Evolutionary conservation across 306 rosid genomes (phyloP), one percentile per base, ranked within the genome.

Genomic region (Aeschynomene evenia): DNA sequence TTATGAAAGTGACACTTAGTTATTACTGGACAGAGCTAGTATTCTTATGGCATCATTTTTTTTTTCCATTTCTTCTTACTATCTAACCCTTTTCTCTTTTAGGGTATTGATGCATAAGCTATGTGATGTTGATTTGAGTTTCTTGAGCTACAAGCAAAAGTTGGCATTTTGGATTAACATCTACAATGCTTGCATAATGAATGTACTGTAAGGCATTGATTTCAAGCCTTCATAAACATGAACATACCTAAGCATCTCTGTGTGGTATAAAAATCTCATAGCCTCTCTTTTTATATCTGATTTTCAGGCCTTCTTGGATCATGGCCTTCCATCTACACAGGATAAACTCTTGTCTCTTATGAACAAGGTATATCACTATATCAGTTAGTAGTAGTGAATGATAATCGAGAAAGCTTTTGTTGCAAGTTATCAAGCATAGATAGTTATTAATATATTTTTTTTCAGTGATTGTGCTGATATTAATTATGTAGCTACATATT

Each of bases 141-240:
- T 76, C 83, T 81, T 90, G 89, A 84, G 82, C 71, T 82, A 90
- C 90, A 94, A 87, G 81, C 96, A 94, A 65, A 90, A 85, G 81
- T 67, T 94, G 70, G 98, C 98, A 64, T 94, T 94, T 80, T 94
- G 98, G 97, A 94, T 94, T 77, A 94, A 90, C 87, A 77, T 90
- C 59, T 88, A 94, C 82, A 94, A 94, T 76, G 90, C 95, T 81
- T 90, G 94, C 80, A 88, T 90, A 80, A 90, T 94, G 98, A 95
- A 94, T 88, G 98, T 94, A 90, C 96, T 80, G 89, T 86, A 85
- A 85, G 94, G 89, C 70, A 83, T n/a, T n/a, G n/a, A n/a, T 80
- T 80, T 83, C 76, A 72, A 68, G 83, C 64, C 53, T 65, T 55
- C 46, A 10, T 46, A 20, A 39, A 63, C n/a, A 66, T 22, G 36